Base-by-base conservation (phyloP, 441 rosid genomes). In the Sinapis alba region DNA sequence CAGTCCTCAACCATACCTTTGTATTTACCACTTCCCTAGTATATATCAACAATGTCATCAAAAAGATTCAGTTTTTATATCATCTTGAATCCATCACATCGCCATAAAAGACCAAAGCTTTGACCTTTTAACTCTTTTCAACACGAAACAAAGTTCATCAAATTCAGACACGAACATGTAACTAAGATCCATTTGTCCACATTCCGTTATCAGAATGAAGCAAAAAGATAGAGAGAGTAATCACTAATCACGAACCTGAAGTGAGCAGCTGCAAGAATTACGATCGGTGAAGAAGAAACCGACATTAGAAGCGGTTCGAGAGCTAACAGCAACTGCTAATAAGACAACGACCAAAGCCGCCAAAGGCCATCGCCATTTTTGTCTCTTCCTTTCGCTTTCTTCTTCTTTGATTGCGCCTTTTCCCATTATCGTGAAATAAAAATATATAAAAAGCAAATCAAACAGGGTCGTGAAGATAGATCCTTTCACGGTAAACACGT, bases 1-100 rank as follows among this genome's bases (percentile, higher is more conserved):
- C 98, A 95, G 76, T 88, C 99, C 79, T 93, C 96, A 68, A 95
- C 87, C n/a, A 90, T 72, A 28, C 99, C 99, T 57, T 82, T 86
- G 69, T 87, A 85, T 77, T 82, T 87, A 80, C 83, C 80, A 73
- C 50, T 18, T 57, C 60, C 87, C 83, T 86, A 79, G 15, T 38
- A n/a, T 50, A 15, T 65, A 27, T 27, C 36, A 28, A 71, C 59
- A 72, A 30, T 61, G n/a, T n/a, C 50, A 43, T 34, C 43, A 62
- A 68, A 38, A 45, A 66, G 61, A 11, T 38, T 69, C 51, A 45
- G 18, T 23, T 58, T 65, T 63, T 45, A n/a, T 21, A 34, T 1
- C 0, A 38, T 15, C 2, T 13, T 41, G 20, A 77, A 71, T 43
- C 72, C 51, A 76, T 60, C 66, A 59, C 62, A 60, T 51, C 8